These are phyloP conservation scores for Metschnikowia hibisci DNA, from an alignment of 805 yeast genomes.

Conservation along the genomic window DNA sequence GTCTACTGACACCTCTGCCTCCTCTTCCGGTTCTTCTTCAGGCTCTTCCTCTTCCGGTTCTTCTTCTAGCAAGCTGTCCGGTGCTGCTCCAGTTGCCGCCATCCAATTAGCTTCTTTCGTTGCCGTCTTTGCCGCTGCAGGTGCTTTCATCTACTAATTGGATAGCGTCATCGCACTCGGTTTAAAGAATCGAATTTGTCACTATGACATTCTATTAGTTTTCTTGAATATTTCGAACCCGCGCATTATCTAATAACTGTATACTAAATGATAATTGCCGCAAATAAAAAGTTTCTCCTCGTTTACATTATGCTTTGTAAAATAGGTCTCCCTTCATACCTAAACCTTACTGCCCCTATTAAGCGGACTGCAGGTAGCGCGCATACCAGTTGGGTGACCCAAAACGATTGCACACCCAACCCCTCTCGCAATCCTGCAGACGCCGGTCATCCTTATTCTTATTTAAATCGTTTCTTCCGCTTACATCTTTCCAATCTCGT, in stretches of 20 bases:
- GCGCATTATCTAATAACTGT: constrained; percentile 1
- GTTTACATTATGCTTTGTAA: background rate
- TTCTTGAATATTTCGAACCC: constrained; percentile 6
- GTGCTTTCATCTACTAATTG: constrained; percentile 32
- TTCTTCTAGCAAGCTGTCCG: constrained; percentile 23
- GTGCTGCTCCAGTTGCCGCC: constrained; percentile 23
- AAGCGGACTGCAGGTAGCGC: background rate
- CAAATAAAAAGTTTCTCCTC: background rate
- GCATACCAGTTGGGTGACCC: constrained; percentile 1
- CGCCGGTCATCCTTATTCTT: background rate
- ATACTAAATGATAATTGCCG: constrained; percentile 1
- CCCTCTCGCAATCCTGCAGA: constrained; percentile 2
- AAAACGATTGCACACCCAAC: constrained; percentile 1
- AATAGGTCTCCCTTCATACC: background rate
- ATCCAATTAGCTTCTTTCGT: constrained; percentile 26
- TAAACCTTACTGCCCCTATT: background rate
- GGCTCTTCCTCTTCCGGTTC: constrained; percentile 18
- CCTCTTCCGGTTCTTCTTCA: constrained; percentile 23
- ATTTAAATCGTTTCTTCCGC: too few species aligned
- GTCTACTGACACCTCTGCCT: constrained; percentile 27
- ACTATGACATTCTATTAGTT: constrained; percentile 6
- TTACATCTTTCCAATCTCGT: background rate
- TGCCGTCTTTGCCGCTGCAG: constrained; percentile 35
- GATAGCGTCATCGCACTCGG: background rate
- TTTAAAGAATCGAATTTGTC: constrained; percentile 1